phyloP scores from a whole-genome alignment of 192 early-diverging fungal species.

The Entomortierella chlamydospora region DNA sequence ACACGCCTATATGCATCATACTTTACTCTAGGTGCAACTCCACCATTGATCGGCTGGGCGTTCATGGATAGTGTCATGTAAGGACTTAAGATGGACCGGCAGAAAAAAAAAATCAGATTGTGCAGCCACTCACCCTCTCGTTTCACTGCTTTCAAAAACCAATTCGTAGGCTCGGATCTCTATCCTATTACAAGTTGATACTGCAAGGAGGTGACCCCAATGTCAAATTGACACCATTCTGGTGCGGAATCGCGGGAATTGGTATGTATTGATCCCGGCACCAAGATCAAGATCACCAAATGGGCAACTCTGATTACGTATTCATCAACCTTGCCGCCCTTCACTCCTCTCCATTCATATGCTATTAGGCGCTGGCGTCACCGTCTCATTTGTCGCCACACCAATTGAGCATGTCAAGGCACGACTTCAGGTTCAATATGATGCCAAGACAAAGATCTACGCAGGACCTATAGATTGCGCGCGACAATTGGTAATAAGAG shows the following conservation, averaged over 20 bases:
- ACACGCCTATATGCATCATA: background rate
- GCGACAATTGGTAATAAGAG: conserved; percentile 66
- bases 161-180: conserved; percentile 77
- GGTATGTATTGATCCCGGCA: conserved; percentile 14
- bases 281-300: too few relatives aligned
- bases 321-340: too few relatives aligned
- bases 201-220: conserved; percentile 73
- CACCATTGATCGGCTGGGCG: conserved; percentile 92
- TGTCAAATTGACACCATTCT: conserved; percentile 69
- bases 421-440: conserved; percentile 81
- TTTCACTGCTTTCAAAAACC: background rate
- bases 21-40: conserved; percentile 73
- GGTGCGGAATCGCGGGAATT: conserved; percentile 77
- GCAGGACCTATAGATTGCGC: conserved; percentile 89
- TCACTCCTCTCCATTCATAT: background rate
- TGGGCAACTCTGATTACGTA: too few relatives aligned
- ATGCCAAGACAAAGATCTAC: conserved; percentile 76
- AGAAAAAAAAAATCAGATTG: background rate
- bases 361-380: conserved; percentile 71
- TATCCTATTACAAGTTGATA: conserved; percentile 83
- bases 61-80: conserved; percentile 85
- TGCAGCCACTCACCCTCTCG: background rate
- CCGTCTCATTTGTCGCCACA: conserved; percentile 84
- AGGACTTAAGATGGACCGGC: background rate
- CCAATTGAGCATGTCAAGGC: conserved; percentile 83